phyloP scores from a whole-genome alignment of 2,329 filamentous ascomycete species.

The Nakataea oryzae region DNA sequence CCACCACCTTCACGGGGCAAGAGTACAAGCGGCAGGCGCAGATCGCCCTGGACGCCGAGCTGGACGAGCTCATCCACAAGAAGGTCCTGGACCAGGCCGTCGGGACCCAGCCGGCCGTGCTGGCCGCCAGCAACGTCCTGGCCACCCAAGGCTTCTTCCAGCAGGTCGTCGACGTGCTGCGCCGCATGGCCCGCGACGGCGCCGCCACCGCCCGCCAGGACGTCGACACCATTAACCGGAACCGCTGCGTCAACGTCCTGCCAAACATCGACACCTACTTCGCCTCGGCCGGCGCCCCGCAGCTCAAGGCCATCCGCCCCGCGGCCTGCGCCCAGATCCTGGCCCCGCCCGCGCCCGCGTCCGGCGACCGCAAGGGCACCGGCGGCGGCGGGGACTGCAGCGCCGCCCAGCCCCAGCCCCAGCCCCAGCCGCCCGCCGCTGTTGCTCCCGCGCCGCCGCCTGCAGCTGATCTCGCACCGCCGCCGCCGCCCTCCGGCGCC shows the following conservation, averaged over 20 bases:
- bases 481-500: neutral
- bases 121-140: neutral
- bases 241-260: constrained; percentile 1
- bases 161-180: neutral
- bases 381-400: neutral
- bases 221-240: neutral
- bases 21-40: neutral
- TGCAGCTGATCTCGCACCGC: neutral
- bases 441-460: neutral
- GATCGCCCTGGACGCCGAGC: neutral
- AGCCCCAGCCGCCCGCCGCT: neutral
- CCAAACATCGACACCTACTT: constrained; percentile 1
- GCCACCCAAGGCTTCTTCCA: neutral
- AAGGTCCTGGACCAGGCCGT: neutral
- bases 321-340: neutral
- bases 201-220: neutral
- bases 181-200: neutral
- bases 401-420: neutral
- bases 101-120: neutral
- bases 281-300: neutral
- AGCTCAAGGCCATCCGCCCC: neutral
- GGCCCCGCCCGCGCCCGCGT: neutral
- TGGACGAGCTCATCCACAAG: neutral
- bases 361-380: neutral
- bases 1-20: neutral